These are phyloP conservation scores for Candida andamanensis DNA, from an alignment of 805 yeast species.

Conservation along the genomic window DNA sequence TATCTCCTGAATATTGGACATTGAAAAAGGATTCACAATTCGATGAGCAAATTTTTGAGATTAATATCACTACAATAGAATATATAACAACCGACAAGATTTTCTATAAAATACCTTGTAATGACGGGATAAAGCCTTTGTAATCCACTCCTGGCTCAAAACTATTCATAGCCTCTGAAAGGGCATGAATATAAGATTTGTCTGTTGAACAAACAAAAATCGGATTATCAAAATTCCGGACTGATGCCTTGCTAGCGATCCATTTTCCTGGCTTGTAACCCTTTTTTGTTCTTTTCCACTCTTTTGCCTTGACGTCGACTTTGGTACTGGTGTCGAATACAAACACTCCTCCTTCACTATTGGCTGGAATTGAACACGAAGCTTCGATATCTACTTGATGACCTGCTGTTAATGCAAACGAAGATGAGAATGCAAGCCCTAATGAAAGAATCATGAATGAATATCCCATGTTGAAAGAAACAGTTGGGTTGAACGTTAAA, in stretches of 20 bases:
- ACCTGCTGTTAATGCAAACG: conserved; percentile 1
- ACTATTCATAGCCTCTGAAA: background rate
- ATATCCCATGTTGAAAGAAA: conserved; percentile 1
- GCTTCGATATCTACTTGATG: conserved; percentile 5
- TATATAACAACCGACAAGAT: too few relatives aligned
- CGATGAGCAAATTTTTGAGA: too few relatives aligned
- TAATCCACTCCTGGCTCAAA: background rate
- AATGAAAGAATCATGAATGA: conserved; percentile 4
- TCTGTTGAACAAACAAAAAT: conserved; percentile 6
- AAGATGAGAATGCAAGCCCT: background rate
- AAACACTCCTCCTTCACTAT: conserved; percentile 9
- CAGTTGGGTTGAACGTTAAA: background rate
- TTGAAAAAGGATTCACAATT: background rate
- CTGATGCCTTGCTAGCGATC: conserved; percentile 1
- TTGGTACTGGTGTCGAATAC: conserved; percentile 6
- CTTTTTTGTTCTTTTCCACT: conserved; percentile 7
- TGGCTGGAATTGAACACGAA: conserved; percentile 9
- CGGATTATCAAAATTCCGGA: conserved; percentile 4
- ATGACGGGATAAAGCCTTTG: too few relatives aligned
- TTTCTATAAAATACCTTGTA: too few relatives aligned
- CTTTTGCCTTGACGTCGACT: conserved; percentile 3
- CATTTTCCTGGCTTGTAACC: conserved; percentile 8
- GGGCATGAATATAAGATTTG: conserved; percentile 1
- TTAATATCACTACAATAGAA: too few relatives aligned
- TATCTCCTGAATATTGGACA: conserved; percentile 19